A percentile compares a stretch with the other conserved stretches of the same genome.
phyloP scores from a whole-genome alignment of 2,329 filamentous ascomycete genomes.

The Hypoxylon sp. region DNA sequence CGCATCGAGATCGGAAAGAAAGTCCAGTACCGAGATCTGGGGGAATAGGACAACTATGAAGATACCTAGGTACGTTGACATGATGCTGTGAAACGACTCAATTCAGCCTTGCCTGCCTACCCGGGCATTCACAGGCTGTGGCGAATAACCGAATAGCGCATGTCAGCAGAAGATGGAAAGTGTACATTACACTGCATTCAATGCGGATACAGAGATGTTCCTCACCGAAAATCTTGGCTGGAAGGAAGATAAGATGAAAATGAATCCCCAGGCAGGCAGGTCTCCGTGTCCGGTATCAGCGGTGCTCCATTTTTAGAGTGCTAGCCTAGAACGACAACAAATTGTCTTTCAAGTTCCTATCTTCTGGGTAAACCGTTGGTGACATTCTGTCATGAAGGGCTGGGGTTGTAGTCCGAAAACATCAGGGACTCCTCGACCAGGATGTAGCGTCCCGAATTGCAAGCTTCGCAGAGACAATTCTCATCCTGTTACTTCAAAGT shows the following conservation, averaged over 20 bases:
- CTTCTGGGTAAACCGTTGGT: background rate
- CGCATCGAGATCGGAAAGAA: background rate
- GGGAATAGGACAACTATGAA: constrained; percentile 1
- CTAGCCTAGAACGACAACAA: background rate
- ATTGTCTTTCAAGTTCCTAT: background rate
- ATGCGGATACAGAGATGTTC: background rate
- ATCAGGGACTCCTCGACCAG: background rate
- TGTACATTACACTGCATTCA: constrained; percentile 22
- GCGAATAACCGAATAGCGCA: background rate
- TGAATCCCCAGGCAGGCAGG: background rate
- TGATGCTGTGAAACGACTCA: background rate
- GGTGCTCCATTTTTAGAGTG: background rate
- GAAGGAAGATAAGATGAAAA: constrained; percentile 6
- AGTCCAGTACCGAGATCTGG: background rate
- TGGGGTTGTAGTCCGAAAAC: constrained; percentile 6
- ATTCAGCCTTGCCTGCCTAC: constrained; percentile 8
- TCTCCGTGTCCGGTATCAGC: background rate
- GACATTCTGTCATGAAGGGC: constrained; percentile 11
- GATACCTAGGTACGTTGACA: background rate
- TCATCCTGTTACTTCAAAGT: constrained; percentile 4
- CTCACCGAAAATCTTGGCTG: constrained; percentile 24
- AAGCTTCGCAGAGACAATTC: constrained; percentile 4
- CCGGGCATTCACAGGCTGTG: background rate
- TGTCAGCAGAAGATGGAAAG: constrained; percentile 12
- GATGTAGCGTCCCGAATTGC: constrained; percentile 13